Evolutionary conservation across 1,284 basidiomycete genomes (phyloP), one percentile per base, ranked within the genome.

Genomic region (Vanrija humicola): DNA sequence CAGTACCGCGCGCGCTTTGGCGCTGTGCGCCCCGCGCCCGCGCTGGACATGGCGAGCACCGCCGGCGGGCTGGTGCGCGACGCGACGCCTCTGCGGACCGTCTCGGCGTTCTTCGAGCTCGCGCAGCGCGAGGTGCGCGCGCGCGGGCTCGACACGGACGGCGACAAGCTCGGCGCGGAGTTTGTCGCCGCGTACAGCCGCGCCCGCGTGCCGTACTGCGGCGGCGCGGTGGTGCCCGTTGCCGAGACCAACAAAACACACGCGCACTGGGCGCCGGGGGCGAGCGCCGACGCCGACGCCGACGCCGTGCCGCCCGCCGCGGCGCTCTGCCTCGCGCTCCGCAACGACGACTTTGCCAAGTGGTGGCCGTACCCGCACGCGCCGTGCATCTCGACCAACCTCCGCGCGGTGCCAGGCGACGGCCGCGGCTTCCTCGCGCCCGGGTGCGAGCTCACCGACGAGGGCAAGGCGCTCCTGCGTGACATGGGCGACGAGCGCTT

Each of bases 341-440:
- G 66, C 38, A 50, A 54, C 28, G 54, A 67, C 38, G 7, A 18
- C 0, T 67, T 67, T 47, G 61, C 63, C 9, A 55, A 52, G 5
- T 74, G 70, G 72, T 75, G 73, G 73, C 73, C 72, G 0, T 67
- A 67, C 39, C 70, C 69, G 1, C 64, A 68, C 6, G 54, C 69
- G 5, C 67, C 70, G 2, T 75, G 73, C 46, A 34, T 74, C 2
- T 64, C 65, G 10, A 60, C 49, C 12, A 62, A 67, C 42, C 47
- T 75, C 3, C 61, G 65, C 2, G 48, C 67, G 2, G 51, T 62
- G 10, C 52, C 55, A 4, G 38, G 44, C 12, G 51, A 59, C 15
- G 55, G 62, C 28, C 50, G 60, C 14, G 45, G 50, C 29, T 67
- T 59, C 21, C 14, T 46, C n/a, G 56, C 63, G 15, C 53, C 42